Percentiles rank a stretch among this genome's conserved stretches.
phyloP scores from a whole-genome alignment of 2,329 filamentous ascomycete species.

The Botrytis sinoallii region DNA sequence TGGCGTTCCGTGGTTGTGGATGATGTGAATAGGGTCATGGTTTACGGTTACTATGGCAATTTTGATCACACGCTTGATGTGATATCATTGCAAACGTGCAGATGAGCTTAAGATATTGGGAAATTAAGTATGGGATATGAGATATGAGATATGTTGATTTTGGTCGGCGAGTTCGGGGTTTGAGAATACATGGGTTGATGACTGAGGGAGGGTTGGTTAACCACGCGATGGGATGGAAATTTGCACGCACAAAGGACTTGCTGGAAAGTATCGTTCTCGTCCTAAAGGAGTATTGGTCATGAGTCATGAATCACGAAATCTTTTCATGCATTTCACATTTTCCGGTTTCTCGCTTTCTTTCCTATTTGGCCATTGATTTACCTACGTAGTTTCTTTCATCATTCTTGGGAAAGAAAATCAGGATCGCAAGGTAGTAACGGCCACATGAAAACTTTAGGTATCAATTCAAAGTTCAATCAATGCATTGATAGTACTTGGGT shows the following conservation, averaged over 20 bases:
- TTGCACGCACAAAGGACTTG: background rate
- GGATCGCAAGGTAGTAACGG: slow-evolving; percentile 8
- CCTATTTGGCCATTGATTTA: background rate
- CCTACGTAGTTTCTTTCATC: background rate
- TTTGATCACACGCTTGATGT: background rate
- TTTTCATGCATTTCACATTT: background rate
- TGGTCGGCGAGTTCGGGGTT: background rate
- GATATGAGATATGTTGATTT: background rate
- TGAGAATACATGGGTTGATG: background rate
- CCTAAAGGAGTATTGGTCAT: background rate
- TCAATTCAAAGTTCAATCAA: background rate
- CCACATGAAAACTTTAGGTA: background rate
- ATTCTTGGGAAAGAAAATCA: background rate
- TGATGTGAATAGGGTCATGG: background rate
- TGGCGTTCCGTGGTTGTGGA: background rate
- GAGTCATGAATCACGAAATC: background rate
- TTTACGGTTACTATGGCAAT: background rate
- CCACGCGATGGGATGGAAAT: background rate
- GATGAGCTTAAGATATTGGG: background rate
- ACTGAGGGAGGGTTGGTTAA: background rate
- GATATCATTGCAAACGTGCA: background rate
- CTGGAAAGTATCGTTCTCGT: slow-evolving; percentile 3
- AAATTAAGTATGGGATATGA: background rate
- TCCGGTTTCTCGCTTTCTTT: background rate
- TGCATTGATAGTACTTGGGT: background rate